These are phyloP conservation scores for Macrotyloma uniflorum DNA, from an alignment of 306 rosid genomes.

Conservation along the genomic window DNA sequence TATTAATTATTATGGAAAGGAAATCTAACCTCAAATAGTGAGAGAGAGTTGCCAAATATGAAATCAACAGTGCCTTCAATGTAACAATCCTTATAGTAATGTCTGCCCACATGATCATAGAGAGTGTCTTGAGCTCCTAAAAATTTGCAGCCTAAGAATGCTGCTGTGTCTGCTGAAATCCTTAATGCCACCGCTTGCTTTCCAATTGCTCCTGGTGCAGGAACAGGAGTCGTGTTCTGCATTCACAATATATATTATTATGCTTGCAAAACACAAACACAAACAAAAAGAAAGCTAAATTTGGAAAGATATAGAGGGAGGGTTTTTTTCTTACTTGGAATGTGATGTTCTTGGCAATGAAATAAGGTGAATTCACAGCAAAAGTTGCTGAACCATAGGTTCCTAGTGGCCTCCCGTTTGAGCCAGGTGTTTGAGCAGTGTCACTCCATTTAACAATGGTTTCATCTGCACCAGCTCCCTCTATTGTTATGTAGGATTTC, in stretches of 20 bases:
- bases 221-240: conserved; percentile 87
- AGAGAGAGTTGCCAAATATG: conserved; percentile 94
- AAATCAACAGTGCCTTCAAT: conserved; percentile 99
- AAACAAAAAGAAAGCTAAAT: not conserved
- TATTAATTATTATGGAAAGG: not conserved
- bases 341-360: conserved; percentile 93
- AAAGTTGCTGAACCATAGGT: conserved; percentile 89
- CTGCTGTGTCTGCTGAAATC: conserved; percentile 91
- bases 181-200: conserved; percentile 92
- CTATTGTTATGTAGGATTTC: conserved; percentile 82
- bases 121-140: conserved; percentile 96
- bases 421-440: conserved; percentile 86
- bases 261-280: not conserved
- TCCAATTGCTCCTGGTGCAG: conserved; percentile 83
- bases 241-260: conserved; percentile 16
- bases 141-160: conserved; percentile 76
- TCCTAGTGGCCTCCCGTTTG: conserved; percentile 77
- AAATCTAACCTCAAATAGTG: conserved; percentile 72
- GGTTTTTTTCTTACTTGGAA: conserved; percentile 58
- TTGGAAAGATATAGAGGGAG: not conserved
- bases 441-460: conserved; percentile 98
- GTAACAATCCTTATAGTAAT: conserved; percentile 92
- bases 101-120: conserved; percentile 89
- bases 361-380: conserved; percentile 87
- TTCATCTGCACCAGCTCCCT: conserved; percentile 91